These are phyloP conservation scores for Cetraspora pellucida DNA, from an alignment of 192 early-diverging fungal species.

Conservation along the genomic window DNA sequence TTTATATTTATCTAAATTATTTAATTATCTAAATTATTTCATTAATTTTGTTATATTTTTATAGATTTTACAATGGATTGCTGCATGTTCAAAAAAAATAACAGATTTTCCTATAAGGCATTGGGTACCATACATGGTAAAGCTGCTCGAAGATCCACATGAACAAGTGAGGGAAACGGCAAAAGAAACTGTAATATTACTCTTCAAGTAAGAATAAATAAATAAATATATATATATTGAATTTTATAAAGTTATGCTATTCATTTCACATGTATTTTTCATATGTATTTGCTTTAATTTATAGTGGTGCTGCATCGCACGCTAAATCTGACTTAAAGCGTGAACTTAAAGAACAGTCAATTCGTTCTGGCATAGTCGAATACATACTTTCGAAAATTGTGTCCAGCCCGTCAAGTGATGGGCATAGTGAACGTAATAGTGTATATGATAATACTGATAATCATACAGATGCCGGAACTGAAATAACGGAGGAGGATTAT, in stretches of 20 bases:
- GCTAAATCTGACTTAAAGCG: constrained; percentile 27
- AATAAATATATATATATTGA: no score
- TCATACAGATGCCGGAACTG: constrained; percentile 6
- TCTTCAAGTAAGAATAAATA: constrained; percentile 12
- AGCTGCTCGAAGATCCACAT: constrained; percentile 25
- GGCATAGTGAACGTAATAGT: not conserved
- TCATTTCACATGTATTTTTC: not conserved
- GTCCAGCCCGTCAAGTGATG: not conserved
- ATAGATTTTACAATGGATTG: constrained; percentile 31
- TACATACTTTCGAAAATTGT: constrained; percentile 15
- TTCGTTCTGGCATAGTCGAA: constrained; percentile 11
- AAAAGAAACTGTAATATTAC: constrained; percentile 24
- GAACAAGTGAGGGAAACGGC: constrained; percentile 27
- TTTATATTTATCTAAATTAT: not conserved
- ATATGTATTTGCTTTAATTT: constrained; percentile 3
- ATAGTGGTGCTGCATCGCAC: constrained; percentile 19
- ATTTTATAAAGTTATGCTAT: no score
- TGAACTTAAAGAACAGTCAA: constrained; percentile 4
- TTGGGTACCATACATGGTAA: constrained; percentile 29
- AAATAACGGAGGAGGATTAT: constrained; percentile 22
- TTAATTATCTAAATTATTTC: not conserved
- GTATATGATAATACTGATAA: not conserved
- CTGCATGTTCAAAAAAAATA: not conserved
- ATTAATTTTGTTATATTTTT: not conserved
- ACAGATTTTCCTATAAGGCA: constrained; percentile 17